Conservation (phyloP, 495 filamentous ascomycete species). For the Penicillium parvum region DNA sequence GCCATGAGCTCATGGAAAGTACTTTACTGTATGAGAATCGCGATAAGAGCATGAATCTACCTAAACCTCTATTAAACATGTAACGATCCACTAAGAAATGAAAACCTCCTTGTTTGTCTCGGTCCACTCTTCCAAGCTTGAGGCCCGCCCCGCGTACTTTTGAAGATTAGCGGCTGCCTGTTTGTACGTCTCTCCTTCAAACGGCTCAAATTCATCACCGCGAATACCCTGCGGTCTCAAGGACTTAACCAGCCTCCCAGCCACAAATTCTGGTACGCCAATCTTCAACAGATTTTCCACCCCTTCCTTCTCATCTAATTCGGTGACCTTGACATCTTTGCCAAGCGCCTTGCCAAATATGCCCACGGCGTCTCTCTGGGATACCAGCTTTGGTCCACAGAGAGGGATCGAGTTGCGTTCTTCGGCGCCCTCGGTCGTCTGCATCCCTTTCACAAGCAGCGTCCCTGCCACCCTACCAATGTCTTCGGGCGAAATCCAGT, state of each 20-base stretch:
- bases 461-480: constrained; percentile 26
- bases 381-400: constrained; percentile 4
- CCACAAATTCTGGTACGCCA: neutral
- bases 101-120: constrained; percentile 1
- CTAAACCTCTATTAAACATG: neutral
- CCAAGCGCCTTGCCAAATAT: constrained; percentile 1
- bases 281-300: neutral
- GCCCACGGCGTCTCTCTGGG: neutral
- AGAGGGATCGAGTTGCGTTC: constrained; percentile 2
- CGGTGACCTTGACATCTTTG: constrained; percentile 1
- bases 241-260: neutral
- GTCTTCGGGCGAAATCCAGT: constrained; percentile 28
- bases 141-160: constrained; percentile 1
- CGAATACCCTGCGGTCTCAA: neutral
- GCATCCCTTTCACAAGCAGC: constrained; percentile 16
- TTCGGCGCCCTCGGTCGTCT: neutral
- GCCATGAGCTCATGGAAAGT: too few species aligned
- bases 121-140: constrained; percentile 3
- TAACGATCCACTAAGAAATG: neutral
- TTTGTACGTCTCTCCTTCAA: neutral
- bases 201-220: neutral
- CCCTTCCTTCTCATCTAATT: constrained; percentile 1
- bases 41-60: too few species aligned
- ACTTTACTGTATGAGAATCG: too few species aligned
- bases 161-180: neutral